Conservation (phyloP, 1,139 yeast genomes). For the Nakaseomyces glabratus region DNA sequence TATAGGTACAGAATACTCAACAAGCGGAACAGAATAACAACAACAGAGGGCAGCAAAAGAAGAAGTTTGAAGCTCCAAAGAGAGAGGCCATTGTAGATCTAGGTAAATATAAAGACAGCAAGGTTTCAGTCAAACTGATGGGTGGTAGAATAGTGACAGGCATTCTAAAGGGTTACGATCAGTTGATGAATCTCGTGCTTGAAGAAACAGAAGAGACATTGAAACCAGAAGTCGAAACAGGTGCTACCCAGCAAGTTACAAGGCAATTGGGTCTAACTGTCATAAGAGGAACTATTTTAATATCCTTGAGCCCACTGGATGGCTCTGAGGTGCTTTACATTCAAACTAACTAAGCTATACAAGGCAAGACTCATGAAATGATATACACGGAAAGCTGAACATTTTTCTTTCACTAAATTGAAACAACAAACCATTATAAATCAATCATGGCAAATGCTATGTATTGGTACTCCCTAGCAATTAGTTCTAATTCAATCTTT, state of each 20-base stretch:
- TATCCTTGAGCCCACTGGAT: conserved; percentile 75
- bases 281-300: conserved; percentile 75
- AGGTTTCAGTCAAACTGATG: conserved; percentile 67
- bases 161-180: conserved; percentile 78
- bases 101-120: conserved; percentile 64
- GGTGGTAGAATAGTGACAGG: conserved; percentile 87
- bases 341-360: conserved; percentile 27
- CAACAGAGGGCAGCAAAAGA: conserved; percentile 32
- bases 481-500: no score
- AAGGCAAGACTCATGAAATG: no score
- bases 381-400: no score
- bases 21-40: conserved; percentile 22
- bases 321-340: conserved; percentile 60
- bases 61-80: conserved; percentile 65
- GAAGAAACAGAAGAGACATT: conserved; percentile 71
- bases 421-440: no score
- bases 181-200: conserved; percentile 83
- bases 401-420: no score
- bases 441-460: no score
- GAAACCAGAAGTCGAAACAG: conserved; percentile 50
- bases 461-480: no score
- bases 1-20: conserved; percentile 1
- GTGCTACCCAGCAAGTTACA: conserved; percentile 40
- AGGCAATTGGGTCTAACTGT: conserved; percentile 69
- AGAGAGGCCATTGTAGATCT: conserved; percentile 85